Evolutionary conservation across 257 asterid species (phyloP), one percentile per base, ranked within the genome.

Genomic region (Paraleonurus japonicus): DNA sequence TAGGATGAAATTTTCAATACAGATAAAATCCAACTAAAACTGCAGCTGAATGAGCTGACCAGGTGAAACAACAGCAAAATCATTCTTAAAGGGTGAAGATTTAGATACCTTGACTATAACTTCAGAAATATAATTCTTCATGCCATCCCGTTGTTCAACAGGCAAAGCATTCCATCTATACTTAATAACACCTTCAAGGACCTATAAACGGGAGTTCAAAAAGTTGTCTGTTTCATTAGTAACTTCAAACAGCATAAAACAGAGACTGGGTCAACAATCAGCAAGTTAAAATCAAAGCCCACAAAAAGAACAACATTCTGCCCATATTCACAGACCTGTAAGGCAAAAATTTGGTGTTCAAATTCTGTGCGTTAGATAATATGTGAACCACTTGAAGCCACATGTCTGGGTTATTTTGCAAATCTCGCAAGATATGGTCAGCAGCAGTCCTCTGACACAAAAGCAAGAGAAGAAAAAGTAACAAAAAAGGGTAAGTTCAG

Each of bases 361-460:
- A 73, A 80, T 72, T 88, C 59, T 90, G 94, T 16, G 99, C 78
- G 70, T 67, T 90, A 28, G 98, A 87, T 65, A 95, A 82, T 79
- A 95, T 90, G 82, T 92, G 98, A 78, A 90, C 98, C 71, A 95
- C 99, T 92, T 92, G 99, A 81, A 90, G 98, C 99, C 99, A 95
- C 96, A 86, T 95, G 62, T 92, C 96, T 7, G 94, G 96, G 75
- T 92, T 92, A 63, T 79, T 86, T 87, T 95, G 99, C 86, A 95
- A 78, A 78, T 92, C 99, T 32, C 98, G 89, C 90, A 95, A 81
- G 60, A 95, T 86, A 77, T 78, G 95, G 76, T 95, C 98, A 4
- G 99, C 98, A 16, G 97, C 94, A 76, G 86, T 75, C 79, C 98
- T 90, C 98, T 95, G 89, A 66, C 68, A 78, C 35, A 67, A 26